Evolutionary conservation across 75 land plant species (phyloP).

Genomic region (Ceratopteris richardii): DNA sequence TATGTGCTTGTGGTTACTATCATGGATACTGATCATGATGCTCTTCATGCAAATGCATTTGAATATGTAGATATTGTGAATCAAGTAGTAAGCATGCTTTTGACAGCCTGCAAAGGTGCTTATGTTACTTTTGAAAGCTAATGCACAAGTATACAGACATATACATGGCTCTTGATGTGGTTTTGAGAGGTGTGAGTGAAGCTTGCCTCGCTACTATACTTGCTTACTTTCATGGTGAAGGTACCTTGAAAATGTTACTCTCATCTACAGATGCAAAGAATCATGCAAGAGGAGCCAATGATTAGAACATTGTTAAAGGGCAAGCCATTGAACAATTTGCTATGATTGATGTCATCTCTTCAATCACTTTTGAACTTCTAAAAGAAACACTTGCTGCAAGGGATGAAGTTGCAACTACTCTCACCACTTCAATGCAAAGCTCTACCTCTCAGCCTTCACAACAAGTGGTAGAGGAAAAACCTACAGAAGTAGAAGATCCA

Average conservation of each 20-base stretch:
- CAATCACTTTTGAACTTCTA: conserved; percentile 66
- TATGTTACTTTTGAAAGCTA: conserved; percentile 91
- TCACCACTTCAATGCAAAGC: conserved; percentile 37
- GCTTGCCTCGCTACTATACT: conserved; percentile 72
- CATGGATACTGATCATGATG: conserved; percentile 41
- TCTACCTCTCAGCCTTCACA: conserved; percentile 11
- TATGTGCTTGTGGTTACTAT: conserved; percentile 90
- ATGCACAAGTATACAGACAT: conserved; percentile 82
- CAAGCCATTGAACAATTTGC: conserved; percentile 50
- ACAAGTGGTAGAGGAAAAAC: conserved; percentile 17
- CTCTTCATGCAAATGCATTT: conserved; percentile 45
- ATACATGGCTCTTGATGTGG: conserved; percentile 92
- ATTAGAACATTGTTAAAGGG: conserved; percentile 49
- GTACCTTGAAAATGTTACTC: conserved; percentile 74
- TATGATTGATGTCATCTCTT: conserved; percentile 50
- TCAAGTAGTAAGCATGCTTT: conserved; percentile 87
- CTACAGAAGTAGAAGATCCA: conserved; percentile 54
- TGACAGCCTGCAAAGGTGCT: conserved; percentile 89
- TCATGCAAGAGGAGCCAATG: conserved; percentile 74
- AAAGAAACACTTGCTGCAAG: conserved; percentile 80
- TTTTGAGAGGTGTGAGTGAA: conserved; percentile 68
- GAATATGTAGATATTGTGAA: conserved; percentile 81
- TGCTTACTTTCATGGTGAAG: conserved; percentile 70
- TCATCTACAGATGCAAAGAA: conserved; percentile 72
- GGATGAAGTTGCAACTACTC: conserved; percentile 62